phyloP scores from a whole-genome alignment of 495 filamentous ascomycete species.

The Daldinia grandis region DNA sequence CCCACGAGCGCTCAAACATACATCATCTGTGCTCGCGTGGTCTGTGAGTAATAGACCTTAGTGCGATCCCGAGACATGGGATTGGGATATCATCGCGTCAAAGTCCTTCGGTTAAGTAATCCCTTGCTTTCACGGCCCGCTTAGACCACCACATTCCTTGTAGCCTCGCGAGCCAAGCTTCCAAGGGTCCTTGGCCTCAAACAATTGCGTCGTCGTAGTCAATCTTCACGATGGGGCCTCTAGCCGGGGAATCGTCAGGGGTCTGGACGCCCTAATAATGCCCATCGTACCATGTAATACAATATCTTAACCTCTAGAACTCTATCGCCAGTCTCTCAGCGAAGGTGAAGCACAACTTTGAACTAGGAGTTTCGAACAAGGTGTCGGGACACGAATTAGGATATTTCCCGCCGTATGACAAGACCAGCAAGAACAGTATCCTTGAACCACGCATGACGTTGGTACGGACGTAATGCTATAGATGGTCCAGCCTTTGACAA shows the following conservation, averaged over 20 bases:
- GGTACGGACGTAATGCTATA: background rate
- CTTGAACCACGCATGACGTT: conserved; percentile 22
- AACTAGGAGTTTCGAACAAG: conserved; percentile 28
- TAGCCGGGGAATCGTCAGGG: conserved; percentile 12
- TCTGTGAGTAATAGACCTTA: conserved; percentile 22
- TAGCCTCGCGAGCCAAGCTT: conserved; percentile 17
- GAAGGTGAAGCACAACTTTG: conserved; percentile 18
- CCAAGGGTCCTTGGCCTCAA: conserved; percentile 36
- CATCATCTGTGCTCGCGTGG: conserved; percentile 13
- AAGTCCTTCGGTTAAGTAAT: conserved; percentile 11
- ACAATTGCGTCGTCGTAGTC: conserved; percentile 29
- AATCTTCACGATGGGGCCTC: conserved; percentile 21
- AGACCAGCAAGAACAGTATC: conserved; percentile 17
- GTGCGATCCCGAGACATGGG: conserved; percentile 43
- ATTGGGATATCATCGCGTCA: conserved; percentile 31
- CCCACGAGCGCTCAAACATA: conserved; percentile 13
- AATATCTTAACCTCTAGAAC: conserved; percentile 1
- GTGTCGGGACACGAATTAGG: conserved; percentile 15
- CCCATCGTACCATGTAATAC: conserved; percentile 10
- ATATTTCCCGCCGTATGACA: conserved; percentile 35
- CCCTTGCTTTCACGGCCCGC: conserved; percentile 19
- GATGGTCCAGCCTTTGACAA: conserved; percentile 21
- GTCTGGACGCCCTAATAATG: conserved; percentile 16
- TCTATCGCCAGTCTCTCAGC: conserved; percentile 1
- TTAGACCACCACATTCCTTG: conserved; percentile 33